phyloP scores from a whole-genome alignment of 345 rosid genomes.

The Orychophragmus violaceus region DNA sequence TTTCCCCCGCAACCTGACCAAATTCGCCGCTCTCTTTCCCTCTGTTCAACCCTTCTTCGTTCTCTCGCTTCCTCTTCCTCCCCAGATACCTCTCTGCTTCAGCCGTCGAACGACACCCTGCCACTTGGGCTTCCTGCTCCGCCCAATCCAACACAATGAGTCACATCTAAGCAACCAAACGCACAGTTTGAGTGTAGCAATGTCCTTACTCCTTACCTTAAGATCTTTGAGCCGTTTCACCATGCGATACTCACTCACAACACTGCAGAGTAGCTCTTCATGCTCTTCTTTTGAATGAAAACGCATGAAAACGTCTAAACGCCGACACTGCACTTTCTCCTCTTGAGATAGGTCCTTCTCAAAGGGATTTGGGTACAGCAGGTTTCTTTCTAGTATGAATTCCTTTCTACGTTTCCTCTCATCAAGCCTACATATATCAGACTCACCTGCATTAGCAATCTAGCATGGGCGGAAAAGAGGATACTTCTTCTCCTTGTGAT shows the following conservation, averaged over 20 bases:
- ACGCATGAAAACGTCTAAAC: slow-evolving; percentile 75
- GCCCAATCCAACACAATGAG: slow-evolving; percentile 9
- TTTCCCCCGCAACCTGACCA: slow-evolving; percentile 34
- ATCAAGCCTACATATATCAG: slow-evolving; percentile 57
- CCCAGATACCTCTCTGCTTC: slow-evolving; percentile 70
- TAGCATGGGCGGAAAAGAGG: neutral
- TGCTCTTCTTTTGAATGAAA: no score
- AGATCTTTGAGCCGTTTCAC: slow-evolving; percentile 67
- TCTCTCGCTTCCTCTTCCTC: slow-evolving; percentile 60
- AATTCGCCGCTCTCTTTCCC: slow-evolving; percentile 54
- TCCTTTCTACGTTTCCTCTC: slow-evolving; percentile 87
- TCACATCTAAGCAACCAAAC: slow-evolving; percentile 6
- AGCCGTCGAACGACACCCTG: slow-evolving; percentile 75
- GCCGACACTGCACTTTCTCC: slow-evolving; percentile 62
- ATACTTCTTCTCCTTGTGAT: neutral
- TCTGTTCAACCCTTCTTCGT: slow-evolving; percentile 60
- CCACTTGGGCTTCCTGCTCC: slow-evolving; percentile 78
- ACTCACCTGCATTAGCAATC: neutral
- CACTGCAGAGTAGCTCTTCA: slow-evolving; percentile 71
- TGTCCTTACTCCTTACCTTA: slow-evolving; percentile 38
- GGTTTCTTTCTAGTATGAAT: no score
- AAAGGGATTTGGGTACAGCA: slow-evolving; percentile 59
- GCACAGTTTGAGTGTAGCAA: neutral
- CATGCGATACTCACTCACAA: slow-evolving; percentile 64
- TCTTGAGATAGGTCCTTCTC: slow-evolving; percentile 74